Percentiles rank a stretch among this genome's conserved stretches.
These are phyloP conservation scores for Ophiostoma angusticollis DNA, from an alignment of 2,329 filamentous ascomycete genomes.

Conservation along the genomic window DNA sequence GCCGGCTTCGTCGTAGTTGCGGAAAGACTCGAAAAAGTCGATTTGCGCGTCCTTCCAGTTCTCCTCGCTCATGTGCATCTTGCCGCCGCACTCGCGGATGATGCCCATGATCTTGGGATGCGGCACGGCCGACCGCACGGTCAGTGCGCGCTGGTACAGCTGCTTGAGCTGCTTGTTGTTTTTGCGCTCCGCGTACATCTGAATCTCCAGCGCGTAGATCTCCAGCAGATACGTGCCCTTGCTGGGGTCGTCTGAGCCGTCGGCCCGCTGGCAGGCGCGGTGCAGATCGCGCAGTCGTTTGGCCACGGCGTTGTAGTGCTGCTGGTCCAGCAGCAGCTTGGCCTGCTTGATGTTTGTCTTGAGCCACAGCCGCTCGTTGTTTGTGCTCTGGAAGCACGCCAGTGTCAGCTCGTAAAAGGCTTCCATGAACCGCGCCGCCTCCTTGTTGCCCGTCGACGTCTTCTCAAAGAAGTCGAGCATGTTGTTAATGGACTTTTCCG, in stretches of 20 bases:
- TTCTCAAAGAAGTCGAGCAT: conserved; percentile 98
- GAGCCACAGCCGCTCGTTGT: conserved; percentile 93
- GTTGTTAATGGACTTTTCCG: conserved; percentile 98
- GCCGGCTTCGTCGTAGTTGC: conserved; percentile 96
- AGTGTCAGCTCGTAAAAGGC: conserved; percentile 90
- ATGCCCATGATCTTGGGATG: conserved; percentile 99
- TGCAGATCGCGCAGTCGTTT: conserved; percentile 84
- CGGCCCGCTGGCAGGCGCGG: conserved; percentile 72
- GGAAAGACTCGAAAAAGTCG: conserved; percentile 97
- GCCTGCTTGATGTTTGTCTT: conserved; percentile 98
- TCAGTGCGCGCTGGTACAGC: conserved; percentile 80
- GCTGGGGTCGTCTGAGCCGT: conserved; percentile 80
- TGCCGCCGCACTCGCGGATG: conserved; percentile 94
- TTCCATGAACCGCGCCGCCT: conserved; percentile 74
- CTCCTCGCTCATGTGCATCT: conserved; percentile 99
- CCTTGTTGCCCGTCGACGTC: conserved; percentile 56
- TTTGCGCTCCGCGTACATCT: conserved; percentile 93
- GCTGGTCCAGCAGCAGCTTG: conserved; percentile 79
- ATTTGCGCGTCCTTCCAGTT: conserved; percentile 97
- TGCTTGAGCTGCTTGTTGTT: conserved; percentile 96
- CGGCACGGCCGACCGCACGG: conserved; percentile 90
- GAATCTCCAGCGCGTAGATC: conserved; percentile 92
- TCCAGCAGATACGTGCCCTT: conserved; percentile 95
- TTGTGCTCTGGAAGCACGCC: conserved; percentile 89
- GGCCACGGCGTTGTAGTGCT: conserved; percentile 68